These are phyloP conservation scores for Cronartium quercuum DNA, from an alignment of 1,284 basidiomycete species.

Conservation along the genomic window DNA sequence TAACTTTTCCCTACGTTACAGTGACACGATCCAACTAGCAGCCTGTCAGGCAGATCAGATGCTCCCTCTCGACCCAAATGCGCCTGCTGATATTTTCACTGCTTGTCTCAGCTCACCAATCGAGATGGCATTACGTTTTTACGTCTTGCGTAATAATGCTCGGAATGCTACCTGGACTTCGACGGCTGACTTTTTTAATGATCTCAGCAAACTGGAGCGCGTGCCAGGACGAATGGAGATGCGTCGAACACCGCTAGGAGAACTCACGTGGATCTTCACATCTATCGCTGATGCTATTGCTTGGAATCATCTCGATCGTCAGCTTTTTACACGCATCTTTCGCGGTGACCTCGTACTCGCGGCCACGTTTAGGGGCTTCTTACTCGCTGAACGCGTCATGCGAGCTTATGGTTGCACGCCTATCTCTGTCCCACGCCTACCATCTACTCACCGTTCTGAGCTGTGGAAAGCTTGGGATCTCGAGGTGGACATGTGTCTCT, in stretches of 20 bases:
- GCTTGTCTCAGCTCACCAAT: constrained; percentile 37
- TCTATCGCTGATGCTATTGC: constrained; percentile 39
- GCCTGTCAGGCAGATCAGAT: constrained; percentile 37
- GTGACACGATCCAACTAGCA: constrained; percentile 32
- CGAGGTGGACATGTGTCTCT: constrained; percentile 37
- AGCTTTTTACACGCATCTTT: constrained; percentile 37
- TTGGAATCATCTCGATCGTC: constrained; percentile 38
- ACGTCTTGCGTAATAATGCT: constrained; percentile 30
- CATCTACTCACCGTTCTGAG: constrained; percentile 33
- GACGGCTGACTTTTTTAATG: constrained; percentile 22
- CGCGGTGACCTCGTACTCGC: constrained; percentile 31
- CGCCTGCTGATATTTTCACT: constrained; percentile 36
- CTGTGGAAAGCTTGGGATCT: constrained; percentile 39
- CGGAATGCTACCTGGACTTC: constrained; percentile 21
- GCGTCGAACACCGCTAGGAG: constrained; percentile 35
- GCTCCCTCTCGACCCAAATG: constrained; percentile 28
- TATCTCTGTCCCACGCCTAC: constrained; percentile 31
- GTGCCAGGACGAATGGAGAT: constrained; percentile 36
- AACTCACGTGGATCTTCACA: constrained; percentile 39
- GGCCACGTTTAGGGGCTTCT: constrained; percentile 31
- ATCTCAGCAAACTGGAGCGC: constrained; percentile 26
- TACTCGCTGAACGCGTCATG: constrained; percentile 36
- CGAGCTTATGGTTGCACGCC: constrained; percentile 39
- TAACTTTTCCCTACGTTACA: neutral
- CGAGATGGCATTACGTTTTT: constrained; percentile 36